Percentiles rank a stretch among this genome's conserved stretches.
phyloP scores from a whole-genome alignment of 192 early-diverging fungal genomes.

The Gonapodya sp. region DNA sequence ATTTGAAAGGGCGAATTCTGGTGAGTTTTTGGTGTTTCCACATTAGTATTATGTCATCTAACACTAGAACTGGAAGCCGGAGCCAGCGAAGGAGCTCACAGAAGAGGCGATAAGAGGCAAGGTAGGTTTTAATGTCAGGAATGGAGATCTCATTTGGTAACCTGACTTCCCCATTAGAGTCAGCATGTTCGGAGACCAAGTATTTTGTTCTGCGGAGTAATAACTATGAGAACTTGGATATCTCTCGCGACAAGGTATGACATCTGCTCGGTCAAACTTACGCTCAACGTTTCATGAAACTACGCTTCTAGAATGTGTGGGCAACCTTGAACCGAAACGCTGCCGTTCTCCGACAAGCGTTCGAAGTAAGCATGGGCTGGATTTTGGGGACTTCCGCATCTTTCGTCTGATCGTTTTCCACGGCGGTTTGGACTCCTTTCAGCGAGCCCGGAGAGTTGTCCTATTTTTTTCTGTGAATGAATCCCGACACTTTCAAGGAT shows the following conservation, averaged over 20 bases:
- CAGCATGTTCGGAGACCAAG: background rate
- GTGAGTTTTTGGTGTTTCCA: too few species aligned
- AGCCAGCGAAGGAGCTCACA: too few species aligned
- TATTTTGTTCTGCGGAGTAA: slow-evolving; percentile 9
- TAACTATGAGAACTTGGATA: slow-evolving; percentile 1
- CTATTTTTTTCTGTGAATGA: slow-evolving; percentile 10
- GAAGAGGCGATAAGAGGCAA: too few species aligned
- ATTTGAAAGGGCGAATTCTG: too few species aligned
- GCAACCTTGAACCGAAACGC: background rate
- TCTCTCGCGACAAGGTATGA: background rate
- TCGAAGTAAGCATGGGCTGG: background rate
- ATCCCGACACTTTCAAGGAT: slow-evolving; percentile 7
- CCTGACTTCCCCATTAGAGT: background rate
- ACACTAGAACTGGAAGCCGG: too few species aligned
- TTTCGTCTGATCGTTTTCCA: background rate
- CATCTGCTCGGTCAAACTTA: background rate
- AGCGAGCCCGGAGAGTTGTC: background rate
- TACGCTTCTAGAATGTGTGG: background rate
- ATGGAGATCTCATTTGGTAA: too few species aligned
- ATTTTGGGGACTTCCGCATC: too few species aligned
- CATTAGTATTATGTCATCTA: too few species aligned
- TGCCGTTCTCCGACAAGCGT: background rate
- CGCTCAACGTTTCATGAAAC: background rate
- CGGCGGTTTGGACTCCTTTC: background rate
- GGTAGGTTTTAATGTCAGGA: too few species aligned